phyloP scores from a whole-genome alignment of 352 stramenopile genomes.

The Phytopythium chamaehyphon region DNA sequence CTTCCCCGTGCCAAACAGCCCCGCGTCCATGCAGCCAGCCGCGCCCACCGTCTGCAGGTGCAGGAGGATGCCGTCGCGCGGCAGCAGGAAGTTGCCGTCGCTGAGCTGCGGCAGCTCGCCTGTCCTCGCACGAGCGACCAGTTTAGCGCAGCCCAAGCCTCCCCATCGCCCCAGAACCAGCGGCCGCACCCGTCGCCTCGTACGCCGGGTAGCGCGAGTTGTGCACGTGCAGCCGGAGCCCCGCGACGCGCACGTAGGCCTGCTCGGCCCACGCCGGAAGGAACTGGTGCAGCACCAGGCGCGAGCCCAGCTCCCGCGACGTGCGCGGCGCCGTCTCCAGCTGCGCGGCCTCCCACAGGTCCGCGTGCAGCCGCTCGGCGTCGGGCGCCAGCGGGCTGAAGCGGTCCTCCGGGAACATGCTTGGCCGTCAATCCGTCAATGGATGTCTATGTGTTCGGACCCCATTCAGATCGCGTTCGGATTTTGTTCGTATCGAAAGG shows the following conservation, averaged over 20 bases:
- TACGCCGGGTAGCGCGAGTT: conserved; percentile 83
- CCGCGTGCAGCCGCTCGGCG: conserved; percentile 63
- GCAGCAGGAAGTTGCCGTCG: conserved; percentile 84
- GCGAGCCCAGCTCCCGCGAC: conserved; percentile 60
- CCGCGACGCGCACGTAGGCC: conserved; percentile 77
- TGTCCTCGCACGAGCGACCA: conserved; percentile 9
- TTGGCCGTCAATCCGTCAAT: conserved; percentile 7
- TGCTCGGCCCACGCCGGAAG: conserved; percentile 81
- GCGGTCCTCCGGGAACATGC: conserved; percentile 78
- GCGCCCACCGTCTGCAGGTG: conserved; percentile 77
- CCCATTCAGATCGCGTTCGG: too few relatives aligned
- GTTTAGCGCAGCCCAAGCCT: too few relatives aligned
- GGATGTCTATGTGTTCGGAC: too few relatives aligned
- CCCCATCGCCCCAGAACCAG: neutral
- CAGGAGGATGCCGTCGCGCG: conserved; percentile 82
- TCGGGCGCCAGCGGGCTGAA: conserved; percentile 76
- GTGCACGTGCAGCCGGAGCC: conserved; percentile 74
- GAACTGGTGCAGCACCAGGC: conserved; percentile 81
- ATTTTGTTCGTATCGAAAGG: neutral
- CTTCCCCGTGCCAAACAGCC: neutral
- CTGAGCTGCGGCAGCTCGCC: conserved; percentile 79
- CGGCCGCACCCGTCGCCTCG: conserved; percentile 56
- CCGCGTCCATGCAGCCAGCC: too few relatives aligned
- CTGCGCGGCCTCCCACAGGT: conserved; percentile 43
- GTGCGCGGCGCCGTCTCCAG: conserved; percentile 62